Conservation (phyloP, 2,329 filamentous ascomycete species). For the Venturia effusa region DNA sequence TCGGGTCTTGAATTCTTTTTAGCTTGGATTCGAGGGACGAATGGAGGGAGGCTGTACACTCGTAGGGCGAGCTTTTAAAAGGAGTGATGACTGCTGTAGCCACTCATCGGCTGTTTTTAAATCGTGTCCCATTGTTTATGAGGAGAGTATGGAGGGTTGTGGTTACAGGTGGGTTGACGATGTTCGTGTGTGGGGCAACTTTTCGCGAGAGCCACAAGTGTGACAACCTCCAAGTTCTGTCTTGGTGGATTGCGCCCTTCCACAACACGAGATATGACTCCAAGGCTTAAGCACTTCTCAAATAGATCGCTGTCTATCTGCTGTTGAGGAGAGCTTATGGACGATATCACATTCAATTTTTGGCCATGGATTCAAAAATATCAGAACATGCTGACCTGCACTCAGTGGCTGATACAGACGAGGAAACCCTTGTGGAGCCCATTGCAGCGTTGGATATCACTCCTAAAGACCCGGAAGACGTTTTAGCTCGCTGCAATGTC, state of each 20-base stretch:
- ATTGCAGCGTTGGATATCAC: neutral
- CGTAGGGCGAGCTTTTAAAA: constrained; percentile 75
- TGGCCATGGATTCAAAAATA: neutral
- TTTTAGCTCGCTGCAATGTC: constrained; percentile 3
- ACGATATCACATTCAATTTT: neutral
- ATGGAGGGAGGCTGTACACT: constrained; percentile 48
- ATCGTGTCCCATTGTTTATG: constrained; percentile 54
- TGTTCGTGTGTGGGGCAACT: neutral
- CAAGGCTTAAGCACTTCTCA: neutral
- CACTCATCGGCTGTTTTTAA: constrained; percentile 78
- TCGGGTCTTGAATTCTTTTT: constrained; percentile 52
- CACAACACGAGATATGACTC: neutral
- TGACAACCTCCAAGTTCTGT: no score
- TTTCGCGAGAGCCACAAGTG: neutral
- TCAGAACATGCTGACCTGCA: neutral
- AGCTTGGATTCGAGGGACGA: constrained; percentile 10
- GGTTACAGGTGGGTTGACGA: neutral
- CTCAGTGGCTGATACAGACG: neutral
- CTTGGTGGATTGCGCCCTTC: neutral
- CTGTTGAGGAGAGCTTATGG: neutral
- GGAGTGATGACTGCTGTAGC: constrained; percentile 75
- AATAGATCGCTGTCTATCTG: neutral
- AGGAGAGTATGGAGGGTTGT: neutral
- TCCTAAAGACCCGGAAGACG: neutral
- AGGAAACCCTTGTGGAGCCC: neutral